phyloP scores from a whole-genome alignment of 768 basidiomycete genomes.

The Hericium coralloides region DNA sequence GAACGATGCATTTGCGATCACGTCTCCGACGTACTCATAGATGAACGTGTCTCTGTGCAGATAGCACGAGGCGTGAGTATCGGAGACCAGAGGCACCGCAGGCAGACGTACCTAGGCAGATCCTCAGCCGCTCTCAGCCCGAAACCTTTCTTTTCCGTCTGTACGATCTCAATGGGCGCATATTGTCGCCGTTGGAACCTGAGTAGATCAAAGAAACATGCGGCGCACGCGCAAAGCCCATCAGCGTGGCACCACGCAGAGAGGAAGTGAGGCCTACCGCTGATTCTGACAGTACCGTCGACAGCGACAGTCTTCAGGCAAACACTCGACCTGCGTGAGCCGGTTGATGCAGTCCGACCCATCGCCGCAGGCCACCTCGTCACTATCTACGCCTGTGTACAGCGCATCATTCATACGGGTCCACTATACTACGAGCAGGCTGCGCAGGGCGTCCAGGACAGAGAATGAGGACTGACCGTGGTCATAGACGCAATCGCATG shows the following conservation, averaged over 20 bases:
- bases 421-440: background rate
- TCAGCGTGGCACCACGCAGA: constrained; percentile 1
- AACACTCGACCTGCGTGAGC: constrained; percentile 93
- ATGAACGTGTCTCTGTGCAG: constrained; percentile 74
- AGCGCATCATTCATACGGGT: constrained; percentile 14
- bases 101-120: constrained; percentile 47
- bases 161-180: constrained; percentile 79
- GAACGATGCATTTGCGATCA: constrained; percentile 81
- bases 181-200: constrained; percentile 88
- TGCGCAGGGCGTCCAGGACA: constrained; percentile 3
- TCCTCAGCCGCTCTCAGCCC: constrained; percentile 75
- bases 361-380: constrained; percentile 69
- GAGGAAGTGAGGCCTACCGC: constrained; percentile 44
- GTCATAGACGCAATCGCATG: constrained; percentile 86
- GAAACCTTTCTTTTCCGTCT: constrained; percentile 93
- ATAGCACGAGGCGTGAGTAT: background rate
- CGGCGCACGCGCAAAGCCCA: background rate
- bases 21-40: constrained; percentile 97
- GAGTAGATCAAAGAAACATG: background rate
- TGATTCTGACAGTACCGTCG: constrained; percentile 82
- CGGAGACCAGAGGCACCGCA: background rate
- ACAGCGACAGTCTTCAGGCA: constrained; percentile 85
- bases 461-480: constrained; percentile 50
- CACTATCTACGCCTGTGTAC: constrained; percentile 47
- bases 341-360: constrained; percentile 90